A percentile compares a stretch with the other conserved stretches of the same genome.
Conservation (phyloP, 2,329 filamentous ascomycete species). For the Monilinia laxa region DNA sequence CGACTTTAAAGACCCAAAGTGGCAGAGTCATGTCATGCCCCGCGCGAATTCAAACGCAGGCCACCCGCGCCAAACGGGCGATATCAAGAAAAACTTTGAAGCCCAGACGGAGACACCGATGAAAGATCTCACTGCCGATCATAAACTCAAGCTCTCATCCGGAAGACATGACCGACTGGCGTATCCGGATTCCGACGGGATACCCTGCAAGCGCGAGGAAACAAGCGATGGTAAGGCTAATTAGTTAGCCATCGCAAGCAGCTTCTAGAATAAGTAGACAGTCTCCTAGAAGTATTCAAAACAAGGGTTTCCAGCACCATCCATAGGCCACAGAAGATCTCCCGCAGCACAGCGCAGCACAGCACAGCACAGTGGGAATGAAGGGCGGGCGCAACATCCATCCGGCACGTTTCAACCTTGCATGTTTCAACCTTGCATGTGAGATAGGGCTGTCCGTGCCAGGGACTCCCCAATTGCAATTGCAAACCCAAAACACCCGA, state of each 20-base stretch:
- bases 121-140: constrained; percentile 22
- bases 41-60: neutral
- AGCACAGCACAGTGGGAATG: neutral
- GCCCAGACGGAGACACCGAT: constrained; percentile 16
- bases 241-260: no score
- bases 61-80: neutral
- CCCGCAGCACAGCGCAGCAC: neutral
- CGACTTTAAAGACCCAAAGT: constrained; percentile 24
- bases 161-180: constrained; percentile 4
- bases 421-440: neutral
- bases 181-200: constrained; percentile 13
- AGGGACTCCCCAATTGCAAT: neutral
- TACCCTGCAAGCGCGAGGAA: no score
- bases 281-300: neutral
- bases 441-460: neutral
- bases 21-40: constrained; percentile 19
- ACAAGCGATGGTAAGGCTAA: no score
- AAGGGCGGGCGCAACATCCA: no score
- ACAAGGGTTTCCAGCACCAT: neutral
- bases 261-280: neutral
- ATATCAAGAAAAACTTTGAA: constrained; percentile 22
- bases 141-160: constrained; percentile 18
- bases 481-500: no score
- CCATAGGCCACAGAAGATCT: neutral
- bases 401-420: no score